Evolutionary conservation across 768 basidiomycete genomes (phyloP), one percentile per base, ranked within the genome.

Genomic region (Auricularia sp.): DNA sequence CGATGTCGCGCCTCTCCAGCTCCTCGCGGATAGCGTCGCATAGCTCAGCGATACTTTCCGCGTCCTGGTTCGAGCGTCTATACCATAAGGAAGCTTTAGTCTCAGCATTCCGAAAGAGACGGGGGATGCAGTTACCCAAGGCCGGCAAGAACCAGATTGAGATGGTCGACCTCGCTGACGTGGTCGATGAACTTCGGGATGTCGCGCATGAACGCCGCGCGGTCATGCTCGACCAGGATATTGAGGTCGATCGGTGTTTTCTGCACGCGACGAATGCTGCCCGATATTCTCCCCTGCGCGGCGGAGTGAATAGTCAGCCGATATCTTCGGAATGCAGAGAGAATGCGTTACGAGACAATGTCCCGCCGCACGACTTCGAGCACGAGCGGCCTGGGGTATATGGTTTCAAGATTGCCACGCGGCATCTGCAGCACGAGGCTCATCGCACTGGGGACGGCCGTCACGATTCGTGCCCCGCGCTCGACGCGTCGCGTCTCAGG

Each of bases 401-500:
- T 87, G 1, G 93, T 98, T 77, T 99, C 97, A 66, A 99, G 72
- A 74, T 98, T 98, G 1, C 97, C 97, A 68, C 97, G 78, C 0
- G 96, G 97, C 96, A 98, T 98, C 75, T 99, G 97, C 10, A 99
- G 77, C 0, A 98, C 90, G 39, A 99, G 74, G 69, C 83, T 87
- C 91, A 95, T 98, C 7, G 85, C 77, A 65, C 87, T 93, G 0
- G 94, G 88, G 0, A 97, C 87, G 12, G 88, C 90, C 0, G 88
- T 85, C 3, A 98, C 93, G 39, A 98, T 94, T 65, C 88, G 77
- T 6, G 91, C 87, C 3, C 97, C 97, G 36, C 97, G 79, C 74
- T 99, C 97, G 1, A 98, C 83, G 21, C 90, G 83, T 47, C 96
- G 82, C 11, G 79, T 83, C 71, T 90, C 86, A 86, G 86, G 88